These are phyloP conservation scores for Chrysanthemum seticuspe DNA, from an alignment of 129 eudicot genomes.

Conservation along the genomic window DNA sequence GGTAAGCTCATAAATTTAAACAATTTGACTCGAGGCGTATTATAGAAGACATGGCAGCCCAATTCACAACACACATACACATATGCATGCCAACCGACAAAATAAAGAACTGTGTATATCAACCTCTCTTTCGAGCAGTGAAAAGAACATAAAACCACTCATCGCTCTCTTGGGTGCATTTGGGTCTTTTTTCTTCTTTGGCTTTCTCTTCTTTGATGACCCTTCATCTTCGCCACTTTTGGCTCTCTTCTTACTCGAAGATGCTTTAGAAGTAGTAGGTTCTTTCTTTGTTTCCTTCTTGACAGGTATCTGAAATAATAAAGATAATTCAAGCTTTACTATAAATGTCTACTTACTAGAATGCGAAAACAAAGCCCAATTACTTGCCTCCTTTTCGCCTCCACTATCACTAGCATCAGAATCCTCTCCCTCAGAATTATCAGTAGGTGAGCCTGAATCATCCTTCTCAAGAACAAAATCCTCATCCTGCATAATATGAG, in stretches of 20 bases:
- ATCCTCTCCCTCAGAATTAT: conserved; percentile 75
- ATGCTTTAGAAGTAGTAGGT: conserved; percentile 43
- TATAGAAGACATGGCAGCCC: too few species aligned
- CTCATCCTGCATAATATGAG: conserved; percentile 51
- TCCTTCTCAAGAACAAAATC: conserved; percentile 74
- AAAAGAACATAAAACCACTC: conserved; percentile 75
- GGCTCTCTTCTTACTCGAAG: conserved; percentile 50
- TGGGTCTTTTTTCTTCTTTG: conserved; percentile 78
- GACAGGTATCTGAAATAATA: conserved; percentile 35
- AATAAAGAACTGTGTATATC: background rate
- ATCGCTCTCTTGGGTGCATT: conserved; percentile 80
- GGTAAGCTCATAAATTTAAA: background rate
- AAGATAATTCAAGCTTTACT: background rate
- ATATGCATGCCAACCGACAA: too few species aligned
- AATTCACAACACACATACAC: too few species aligned
- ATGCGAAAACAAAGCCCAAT: background rate
- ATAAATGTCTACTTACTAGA: background rate
- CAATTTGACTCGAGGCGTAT: too few species aligned
- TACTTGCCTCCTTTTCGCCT: conserved; percentile 53
- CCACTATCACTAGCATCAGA: conserved; percentile 71
- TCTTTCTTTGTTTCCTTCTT: conserved; percentile 64
- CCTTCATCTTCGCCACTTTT: conserved; percentile 64
- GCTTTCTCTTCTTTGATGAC: conserved; percentile 61
- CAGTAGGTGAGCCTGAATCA: conserved; percentile 79
- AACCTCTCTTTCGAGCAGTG: conserved; percentile 76